Evolutionary conservation across 345 rosid genomes (phyloP).

Genomic region (Schrenkiella parvula): DNA sequence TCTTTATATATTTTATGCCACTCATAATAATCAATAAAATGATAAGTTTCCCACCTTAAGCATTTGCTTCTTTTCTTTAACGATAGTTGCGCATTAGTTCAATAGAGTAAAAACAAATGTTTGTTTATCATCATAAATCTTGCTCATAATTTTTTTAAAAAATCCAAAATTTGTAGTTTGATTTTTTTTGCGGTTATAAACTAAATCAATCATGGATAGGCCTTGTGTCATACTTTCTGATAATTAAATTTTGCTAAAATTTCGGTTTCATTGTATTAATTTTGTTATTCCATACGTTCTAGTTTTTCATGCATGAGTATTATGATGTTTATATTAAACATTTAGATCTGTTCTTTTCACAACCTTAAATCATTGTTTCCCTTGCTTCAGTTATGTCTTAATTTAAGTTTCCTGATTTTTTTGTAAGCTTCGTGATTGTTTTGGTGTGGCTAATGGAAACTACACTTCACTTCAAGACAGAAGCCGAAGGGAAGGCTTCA

Average conservation of each 20-base stretch:
- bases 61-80: not conserved
- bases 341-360: not conserved
- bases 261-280: no score
- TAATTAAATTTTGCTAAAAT: no score
- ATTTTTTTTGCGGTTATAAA: no score
- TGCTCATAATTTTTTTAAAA: no score
- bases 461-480: conserved; percentile 63
- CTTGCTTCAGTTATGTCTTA: conserved; percentile 12
- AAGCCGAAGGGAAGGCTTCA: conserved; percentile 75
- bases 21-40: conserved; percentile 91
- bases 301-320: conserved; percentile 12
- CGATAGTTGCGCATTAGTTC: no score
- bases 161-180: no score
- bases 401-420: no score
- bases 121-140: no score
- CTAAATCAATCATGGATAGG: no score
- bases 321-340: conserved; percentile 2
- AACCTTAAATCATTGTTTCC: not conserved
- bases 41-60: conserved; percentile 40
- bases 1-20: conserved; percentile 85
- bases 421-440: conserved; percentile 12
- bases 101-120: no score
- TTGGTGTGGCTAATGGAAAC: conserved; percentile 44
- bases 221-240: no score
- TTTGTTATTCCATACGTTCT: no score